A percentile compares a stretch with the other conserved stretches of the same genome.
These are phyloP conservation scores for Mortierella antarctica DNA, from an alignment of 192 early-diverging fungal genomes.

Conservation along the genomic window DNA sequence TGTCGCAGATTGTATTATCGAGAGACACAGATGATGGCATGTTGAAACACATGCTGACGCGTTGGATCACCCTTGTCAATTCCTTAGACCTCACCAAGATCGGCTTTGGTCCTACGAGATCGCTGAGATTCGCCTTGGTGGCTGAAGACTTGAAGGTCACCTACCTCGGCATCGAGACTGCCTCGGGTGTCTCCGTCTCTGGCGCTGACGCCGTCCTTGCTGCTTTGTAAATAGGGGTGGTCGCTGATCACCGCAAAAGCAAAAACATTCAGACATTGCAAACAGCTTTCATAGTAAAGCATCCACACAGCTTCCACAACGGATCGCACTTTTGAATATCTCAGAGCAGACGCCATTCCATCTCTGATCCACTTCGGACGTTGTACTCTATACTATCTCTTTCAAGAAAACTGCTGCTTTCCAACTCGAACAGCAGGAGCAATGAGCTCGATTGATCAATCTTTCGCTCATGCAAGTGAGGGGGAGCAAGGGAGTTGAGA, in stretches of 20 bases:
- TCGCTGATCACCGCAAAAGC: neutral
- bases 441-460: too few relatives aligned
- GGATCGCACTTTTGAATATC: too few relatives aligned
- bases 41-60: neutral
- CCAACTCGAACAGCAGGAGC: too few relatives aligned
- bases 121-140: constrained; percentile 66
- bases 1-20: neutral
- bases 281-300: too few relatives aligned
- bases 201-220: constrained; percentile 67
- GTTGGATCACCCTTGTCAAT: neutral
- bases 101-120: constrained; percentile 63
- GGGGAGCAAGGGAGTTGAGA: too few relatives aligned
- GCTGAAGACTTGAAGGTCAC: constrained; percentile 62
- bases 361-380: too few relatives aligned
- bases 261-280: neutral
- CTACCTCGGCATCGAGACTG: constrained; percentile 64
- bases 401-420: too few relatives aligned
- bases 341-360: too few relatives aligned
- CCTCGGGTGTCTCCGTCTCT: constrained; percentile 58
- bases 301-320: too few relatives aligned
- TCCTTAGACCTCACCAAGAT: constrained; percentile 63
- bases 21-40: neutral
- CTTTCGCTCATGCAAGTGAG: too few relatives aligned
- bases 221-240: constrained; percentile 54
- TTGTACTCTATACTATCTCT: too few relatives aligned